Evolutionary conservation across 1,284 basidiomycete genomes (phyloP).

Genomic region (Lignosus rhinocerotis): DNA sequence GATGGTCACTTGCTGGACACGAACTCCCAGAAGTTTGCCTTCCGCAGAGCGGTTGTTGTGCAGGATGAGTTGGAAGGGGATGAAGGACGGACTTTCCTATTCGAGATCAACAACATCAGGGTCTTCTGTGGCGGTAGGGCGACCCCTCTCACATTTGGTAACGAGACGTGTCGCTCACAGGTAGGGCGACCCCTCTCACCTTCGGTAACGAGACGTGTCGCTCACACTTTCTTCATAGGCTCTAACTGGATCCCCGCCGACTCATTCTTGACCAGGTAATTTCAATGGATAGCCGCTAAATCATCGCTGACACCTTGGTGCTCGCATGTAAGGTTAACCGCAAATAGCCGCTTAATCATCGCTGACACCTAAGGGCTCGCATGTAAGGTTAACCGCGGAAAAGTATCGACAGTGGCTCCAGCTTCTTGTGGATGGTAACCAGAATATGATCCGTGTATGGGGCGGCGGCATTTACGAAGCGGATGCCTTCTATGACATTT

Average conservation of each 20-base stretch:
- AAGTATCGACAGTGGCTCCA: constrained; percentile 71
- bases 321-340: constrained; percentile 38
- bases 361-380: background rate
- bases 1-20: constrained; percentile 50
- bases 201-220: constrained; percentile 7
- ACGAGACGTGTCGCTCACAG: constrained; percentile 33
- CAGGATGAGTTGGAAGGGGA: constrained; percentile 76
- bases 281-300: constrained; percentile 9
- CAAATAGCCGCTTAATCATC: no score
- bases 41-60: constrained; percentile 73
- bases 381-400: constrained; percentile 42
- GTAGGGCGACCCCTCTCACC: constrained; percentile 34
- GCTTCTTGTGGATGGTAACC: constrained; percentile 76
- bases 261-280: constrained; percentile 78
- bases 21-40: constrained; percentile 63
- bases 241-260: constrained; percentile 95
- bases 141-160: background rate
- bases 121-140: constrained; percentile 81
- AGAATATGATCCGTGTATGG: constrained; percentile 86
- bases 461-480: constrained; percentile 84
- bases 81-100: constrained; percentile 80
- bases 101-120: constrained; percentile 84
- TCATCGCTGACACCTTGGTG: background rate
- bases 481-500: constrained; percentile 77
- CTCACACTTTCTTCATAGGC: constrained; percentile 41